phyloP scores from a whole-genome alignment of 805 yeast genomes.

The Yamadazyma philogaea region DNA sequence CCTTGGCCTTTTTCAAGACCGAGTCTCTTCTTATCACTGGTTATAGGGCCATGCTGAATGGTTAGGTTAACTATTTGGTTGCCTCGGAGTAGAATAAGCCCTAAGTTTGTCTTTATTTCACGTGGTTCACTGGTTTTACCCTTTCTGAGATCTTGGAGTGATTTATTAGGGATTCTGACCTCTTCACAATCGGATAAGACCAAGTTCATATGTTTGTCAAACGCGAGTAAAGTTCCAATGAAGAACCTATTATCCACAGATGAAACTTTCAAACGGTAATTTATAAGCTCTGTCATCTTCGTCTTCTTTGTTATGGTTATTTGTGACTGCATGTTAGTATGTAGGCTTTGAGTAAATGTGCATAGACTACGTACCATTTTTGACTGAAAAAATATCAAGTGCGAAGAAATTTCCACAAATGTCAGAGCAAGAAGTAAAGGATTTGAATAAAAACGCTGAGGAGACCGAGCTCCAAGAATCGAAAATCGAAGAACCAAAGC shows the following conservation, averaged over 20 bases:
- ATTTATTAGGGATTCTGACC: constrained; percentile 66
- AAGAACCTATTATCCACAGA: constrained; percentile 76
- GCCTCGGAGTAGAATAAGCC: constrained; percentile 82
- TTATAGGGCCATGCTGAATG: constrained; percentile 61
- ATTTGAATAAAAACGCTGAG: background rate
- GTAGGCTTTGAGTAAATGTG: background rate
- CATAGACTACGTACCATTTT: constrained; percentile 3
- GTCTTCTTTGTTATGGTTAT: constrained; percentile 31
- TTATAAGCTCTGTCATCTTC: constrained; percentile 61
- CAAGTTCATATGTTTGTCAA: constrained; percentile 84
- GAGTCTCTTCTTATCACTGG: constrained; percentile 32
- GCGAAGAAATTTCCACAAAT: constrained; percentile 5
- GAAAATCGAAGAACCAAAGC: background rate
- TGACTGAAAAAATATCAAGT: background rate
- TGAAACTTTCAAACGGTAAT: constrained; percentile 69
- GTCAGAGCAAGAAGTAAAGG: constrained; percentile 7
- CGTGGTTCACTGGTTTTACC: constrained; percentile 18
- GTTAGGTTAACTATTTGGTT: constrained; percentile 74
- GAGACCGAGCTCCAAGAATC: background rate
- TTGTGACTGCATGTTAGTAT: constrained; percentile 14
- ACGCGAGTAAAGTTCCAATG: constrained; percentile 79
- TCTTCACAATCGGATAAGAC: constrained; percentile 86
- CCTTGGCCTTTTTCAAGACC: constrained; percentile 25
- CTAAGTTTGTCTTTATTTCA: constrained; percentile 65
- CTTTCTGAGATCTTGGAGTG: constrained; percentile 34